Percentiles rank a stretch among this genome's conserved stretches.
These are phyloP conservation scores for Leavenworthia alabamica DNA, from an alignment of 345 rosid species.

Conservation along the genomic window DNA sequence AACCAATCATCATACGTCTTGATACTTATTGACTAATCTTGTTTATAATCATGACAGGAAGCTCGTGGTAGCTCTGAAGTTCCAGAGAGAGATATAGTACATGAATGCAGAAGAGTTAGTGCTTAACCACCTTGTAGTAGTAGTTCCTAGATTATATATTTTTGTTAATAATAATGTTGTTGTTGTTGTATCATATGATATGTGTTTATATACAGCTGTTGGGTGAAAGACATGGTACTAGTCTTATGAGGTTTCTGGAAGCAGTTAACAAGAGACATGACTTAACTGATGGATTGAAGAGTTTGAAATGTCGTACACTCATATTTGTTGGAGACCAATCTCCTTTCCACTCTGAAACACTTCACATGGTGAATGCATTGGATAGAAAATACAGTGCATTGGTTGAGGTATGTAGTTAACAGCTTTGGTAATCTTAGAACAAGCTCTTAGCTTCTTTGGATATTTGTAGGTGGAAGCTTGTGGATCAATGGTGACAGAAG, in stretches of 20 bases:
- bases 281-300: slow-evolving; percentile 56
- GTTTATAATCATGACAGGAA: slow-evolving; percentile 44
- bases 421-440: not conserved
- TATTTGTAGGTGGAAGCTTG: slow-evolving; percentile 90
- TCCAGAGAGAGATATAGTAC: slow-evolving; percentile 78
- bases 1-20: no score
- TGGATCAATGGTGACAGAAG: slow-evolving; percentile 99
- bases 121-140: not conserved
- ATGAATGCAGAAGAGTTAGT: slow-evolving; percentile 75
- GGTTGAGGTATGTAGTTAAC: slow-evolving; percentile 56
- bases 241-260: slow-evolving; percentile 65
- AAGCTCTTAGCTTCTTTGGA: not conserved
- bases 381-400: slow-evolving; percentile 78
- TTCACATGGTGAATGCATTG: slow-evolving; percentile 68
- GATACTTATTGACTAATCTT: slow-evolving; percentile 3
- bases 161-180: not conserved
- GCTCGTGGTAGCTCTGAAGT: slow-evolving; percentile 79
- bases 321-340: slow-evolving; percentile 90
- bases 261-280: slow-evolving; percentile 83
- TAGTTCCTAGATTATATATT: not conserved
- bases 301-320: slow-evolving; percentile 78
- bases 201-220: slow-evolving; percentile 54
- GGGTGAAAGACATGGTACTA: slow-evolving; percentile 69
- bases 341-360: slow-evolving; percentile 82
- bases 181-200: not conserved